phyloP scores from a whole-genome alignment of 257 asterid species.

The Rubia yunnanensis region DNA sequence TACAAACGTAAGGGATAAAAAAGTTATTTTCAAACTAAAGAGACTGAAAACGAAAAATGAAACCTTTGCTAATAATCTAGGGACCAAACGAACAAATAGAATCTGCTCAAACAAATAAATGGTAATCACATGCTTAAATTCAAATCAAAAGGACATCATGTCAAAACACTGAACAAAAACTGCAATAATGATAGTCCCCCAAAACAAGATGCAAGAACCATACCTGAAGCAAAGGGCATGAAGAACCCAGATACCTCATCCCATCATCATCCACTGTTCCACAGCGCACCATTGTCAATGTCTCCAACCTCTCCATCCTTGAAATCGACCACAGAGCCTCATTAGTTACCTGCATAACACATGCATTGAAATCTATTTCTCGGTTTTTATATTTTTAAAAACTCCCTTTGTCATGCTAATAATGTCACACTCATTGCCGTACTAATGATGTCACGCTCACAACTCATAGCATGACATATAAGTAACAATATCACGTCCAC shows the following conservation, averaged over 20 bases:
- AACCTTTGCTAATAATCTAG: too few relatives aligned
- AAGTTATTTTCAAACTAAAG: too few relatives aligned
- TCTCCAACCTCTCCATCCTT: slow-evolving; percentile 57
- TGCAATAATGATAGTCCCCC: background rate
- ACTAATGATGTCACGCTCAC: too few relatives aligned
- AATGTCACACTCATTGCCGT: too few relatives aligned
- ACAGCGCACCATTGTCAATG: slow-evolving; percentile 54
- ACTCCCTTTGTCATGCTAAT: background rate
- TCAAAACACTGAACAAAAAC: background rate
- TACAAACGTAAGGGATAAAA: too few relatives aligned
- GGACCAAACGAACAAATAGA: background rate
- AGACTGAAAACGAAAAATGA: too few relatives aligned
- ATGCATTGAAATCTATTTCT: background rate
- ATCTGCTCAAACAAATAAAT: background rate
- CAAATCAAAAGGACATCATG: background rate
- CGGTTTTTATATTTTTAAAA: background rate
- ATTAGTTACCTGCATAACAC: slow-evolving; percentile 39
- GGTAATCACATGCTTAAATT: background rate
- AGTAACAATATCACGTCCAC: too few relatives aligned
- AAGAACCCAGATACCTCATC: slow-evolving; percentile 41
- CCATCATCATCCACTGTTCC: slow-evolving; percentile 47
- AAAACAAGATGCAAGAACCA: background rate
- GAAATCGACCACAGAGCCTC: slow-evolving; percentile 43
- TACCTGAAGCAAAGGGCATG: slow-evolving; percentile 68
- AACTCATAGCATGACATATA: too few relatives aligned